These are phyloP conservation scores for Pleodorina starrii DNA, from an alignment of 139 green algal species.

Conservation along the genomic window DNA sequence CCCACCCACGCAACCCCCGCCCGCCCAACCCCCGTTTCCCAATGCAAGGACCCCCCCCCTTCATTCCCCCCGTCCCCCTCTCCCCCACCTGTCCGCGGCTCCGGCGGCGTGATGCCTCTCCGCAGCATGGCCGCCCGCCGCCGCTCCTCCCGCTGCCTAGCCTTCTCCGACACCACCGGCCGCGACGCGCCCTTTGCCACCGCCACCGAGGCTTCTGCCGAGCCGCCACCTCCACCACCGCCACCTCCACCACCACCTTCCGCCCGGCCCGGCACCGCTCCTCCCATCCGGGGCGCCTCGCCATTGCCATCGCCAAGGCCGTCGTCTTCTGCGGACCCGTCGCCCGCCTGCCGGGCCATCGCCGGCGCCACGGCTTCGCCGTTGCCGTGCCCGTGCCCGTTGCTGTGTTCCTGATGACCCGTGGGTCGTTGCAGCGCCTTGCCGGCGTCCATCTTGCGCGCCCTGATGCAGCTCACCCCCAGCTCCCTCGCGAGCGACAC, in stretches of 20 bases:
- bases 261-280: no score
- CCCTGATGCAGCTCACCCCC: neutral
- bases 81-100: neutral
- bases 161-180: conserved; percentile 40
- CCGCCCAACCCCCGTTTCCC: no score
- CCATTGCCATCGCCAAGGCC: no score
- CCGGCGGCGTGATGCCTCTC: conserved; percentile 47
- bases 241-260: neutral
- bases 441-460: conserved; percentile 30
- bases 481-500: conserved; percentile 38
- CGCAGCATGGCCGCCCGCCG: conserved; percentile 49
- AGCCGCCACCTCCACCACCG: neutral
- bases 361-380: no score
- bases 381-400: no score
- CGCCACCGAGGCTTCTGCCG: neutral
- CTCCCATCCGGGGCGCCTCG: no score
- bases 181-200: neutral
- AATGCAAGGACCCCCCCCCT: no score
- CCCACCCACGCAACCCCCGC: no score
- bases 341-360: no score
- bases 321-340: no score
- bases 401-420: neutral
- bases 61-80: neutral
- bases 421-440: neutral
- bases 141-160: conserved; percentile 46